Base-by-base conservation (phyloP, 192 early-diverging fungal species). In the Chytriomyces sp. region DNA sequence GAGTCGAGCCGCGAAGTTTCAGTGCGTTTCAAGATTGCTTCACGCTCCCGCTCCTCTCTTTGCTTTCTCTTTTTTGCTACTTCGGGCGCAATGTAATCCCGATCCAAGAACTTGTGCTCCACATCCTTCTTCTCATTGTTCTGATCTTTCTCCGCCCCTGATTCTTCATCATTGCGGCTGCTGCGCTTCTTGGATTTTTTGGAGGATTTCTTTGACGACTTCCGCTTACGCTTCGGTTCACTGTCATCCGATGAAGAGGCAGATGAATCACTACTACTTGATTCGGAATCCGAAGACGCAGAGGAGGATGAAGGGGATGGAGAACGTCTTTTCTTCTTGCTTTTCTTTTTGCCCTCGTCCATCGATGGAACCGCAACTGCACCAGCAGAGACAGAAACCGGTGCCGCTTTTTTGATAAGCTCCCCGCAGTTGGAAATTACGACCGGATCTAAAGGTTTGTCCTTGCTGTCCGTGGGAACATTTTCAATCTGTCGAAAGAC, bases 381-480 rank as follows among this genome's bases (percentile, higher is more conserved):
- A 43, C 24, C 76, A 50, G 49, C 10, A 61, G 45, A n/a, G 18
- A 28, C 8, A 2, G 28, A 23, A 1, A 45, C 62, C 11, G 72
- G 44, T n/a, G 24, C 61, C 44, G 64, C 78, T 68, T 59, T 84
- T 65, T 68, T 83, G 9, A 92, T 91, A 67, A 98, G 86, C 76
- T 97, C 94, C 24, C 97, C 97, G 64, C 90, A 94, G 75, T 98
- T 91, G 1, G 91, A 85, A 75, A 98, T 94, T 77, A 91, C 85
- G 2, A 94, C 90, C 18, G 83, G 87, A 53, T 90, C 83, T 13
- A 92, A 81, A 0, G 97, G 97, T 6, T 87, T 82, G 84, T 93
- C 93, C n/a, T 94, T 89, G 5, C 84, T 88, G 53, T 97, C 95
- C 0, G 89, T 91, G 2, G 91, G 89, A 9, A 93, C 86, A 45